A percentile compares a stretch with the other conserved stretches of the same genome.
phyloP scores from a whole-genome alignment of 1,284 basidiomycete genomes.

The Cerrena zonata region DNA sequence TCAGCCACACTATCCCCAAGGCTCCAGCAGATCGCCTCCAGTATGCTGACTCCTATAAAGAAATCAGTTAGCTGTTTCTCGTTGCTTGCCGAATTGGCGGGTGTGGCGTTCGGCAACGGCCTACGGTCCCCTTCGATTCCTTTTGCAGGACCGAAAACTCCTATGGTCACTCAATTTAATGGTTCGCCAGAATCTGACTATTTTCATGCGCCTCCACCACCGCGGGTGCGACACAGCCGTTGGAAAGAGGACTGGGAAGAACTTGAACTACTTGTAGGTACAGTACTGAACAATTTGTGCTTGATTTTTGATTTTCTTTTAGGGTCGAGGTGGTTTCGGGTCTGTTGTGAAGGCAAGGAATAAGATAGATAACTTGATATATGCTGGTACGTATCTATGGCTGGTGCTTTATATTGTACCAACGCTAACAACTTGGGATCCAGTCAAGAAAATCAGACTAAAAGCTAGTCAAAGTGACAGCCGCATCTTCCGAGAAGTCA shows the following conservation, averaged over 20 bases:
- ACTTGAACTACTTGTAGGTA: constrained; percentile 61
- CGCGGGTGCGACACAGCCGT: constrained; percentile 53
- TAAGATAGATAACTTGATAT: constrained; percentile 68
- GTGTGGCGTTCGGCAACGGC: constrained; percentile 18
- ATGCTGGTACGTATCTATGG: constrained; percentile 49
- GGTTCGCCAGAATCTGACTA: constrained; percentile 62
- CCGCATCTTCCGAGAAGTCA: constrained; percentile 89
- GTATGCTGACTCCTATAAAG: constrained; percentile 55
- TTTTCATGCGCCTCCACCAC: constrained; percentile 36
- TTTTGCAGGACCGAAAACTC: constrained; percentile 40
- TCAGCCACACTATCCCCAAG: constrained; percentile 47
- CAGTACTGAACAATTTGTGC: too few species aligned
- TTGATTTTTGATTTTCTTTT: too few species aligned
- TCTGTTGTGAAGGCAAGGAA: constrained; percentile 92
- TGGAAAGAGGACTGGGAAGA: constrained; percentile 86
- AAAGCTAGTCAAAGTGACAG: constrained; percentile 75
- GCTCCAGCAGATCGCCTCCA: constrained; percentile 44
- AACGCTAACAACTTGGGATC: background rate
- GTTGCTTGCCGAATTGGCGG: constrained; percentile 35
- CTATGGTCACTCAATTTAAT: constrained; percentile 35
- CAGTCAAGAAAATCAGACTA: constrained; percentile 84
- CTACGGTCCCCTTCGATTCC: constrained; percentile 30
- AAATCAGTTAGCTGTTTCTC: constrained; percentile 44
- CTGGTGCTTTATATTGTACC: background rate
- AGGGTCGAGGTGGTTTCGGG: constrained; percentile 91